These are phyloP conservation scores for Trichaptum fuscoviolaceum DNA, from an alignment of 768 basidiomycete genomes.

Conservation along the genomic window DNA sequence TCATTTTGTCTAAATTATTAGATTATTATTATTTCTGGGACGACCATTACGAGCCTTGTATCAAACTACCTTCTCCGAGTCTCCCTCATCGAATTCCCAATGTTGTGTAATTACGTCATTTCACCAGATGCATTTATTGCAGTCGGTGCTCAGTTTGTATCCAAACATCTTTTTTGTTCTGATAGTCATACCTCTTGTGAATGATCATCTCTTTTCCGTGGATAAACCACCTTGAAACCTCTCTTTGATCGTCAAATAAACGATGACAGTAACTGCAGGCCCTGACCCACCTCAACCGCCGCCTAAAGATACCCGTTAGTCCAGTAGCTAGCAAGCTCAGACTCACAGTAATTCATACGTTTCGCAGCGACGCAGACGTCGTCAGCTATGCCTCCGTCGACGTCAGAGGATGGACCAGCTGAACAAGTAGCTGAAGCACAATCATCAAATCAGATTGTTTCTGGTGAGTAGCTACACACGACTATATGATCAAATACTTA, in stretches of 20 bases:
- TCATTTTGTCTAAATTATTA: background rate
- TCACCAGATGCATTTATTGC: too few species aligned
- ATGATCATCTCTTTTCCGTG: background rate
- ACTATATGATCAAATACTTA: background rate
- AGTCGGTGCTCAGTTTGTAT: too few species aligned
- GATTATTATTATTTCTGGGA: background rate
- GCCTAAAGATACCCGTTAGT: background rate
- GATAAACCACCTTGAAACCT: background rate
- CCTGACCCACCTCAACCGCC: background rate
- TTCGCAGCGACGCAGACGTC: background rate
- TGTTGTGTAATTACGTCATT: background rate
- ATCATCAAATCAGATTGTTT: background rate
- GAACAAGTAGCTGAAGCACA: background rate
- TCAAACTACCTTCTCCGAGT: background rate
- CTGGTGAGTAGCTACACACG: background rate
- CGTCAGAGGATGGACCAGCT: background rate
- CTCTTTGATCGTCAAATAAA: background rate
- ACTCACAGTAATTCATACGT: background rate
- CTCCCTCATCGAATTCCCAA: background rate
- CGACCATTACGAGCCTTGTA: background rate
- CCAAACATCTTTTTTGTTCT: background rate
- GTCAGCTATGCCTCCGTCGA: background rate
- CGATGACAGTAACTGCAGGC: background rate
- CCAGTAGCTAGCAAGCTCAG: background rate
- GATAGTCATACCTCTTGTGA: background rate